A percentile compares a stretch with the other conserved stretches of the same genome.
Conservation (phyloP, 2,329 filamentous ascomycete species). For the Trichocomaceae sp. region DNA sequence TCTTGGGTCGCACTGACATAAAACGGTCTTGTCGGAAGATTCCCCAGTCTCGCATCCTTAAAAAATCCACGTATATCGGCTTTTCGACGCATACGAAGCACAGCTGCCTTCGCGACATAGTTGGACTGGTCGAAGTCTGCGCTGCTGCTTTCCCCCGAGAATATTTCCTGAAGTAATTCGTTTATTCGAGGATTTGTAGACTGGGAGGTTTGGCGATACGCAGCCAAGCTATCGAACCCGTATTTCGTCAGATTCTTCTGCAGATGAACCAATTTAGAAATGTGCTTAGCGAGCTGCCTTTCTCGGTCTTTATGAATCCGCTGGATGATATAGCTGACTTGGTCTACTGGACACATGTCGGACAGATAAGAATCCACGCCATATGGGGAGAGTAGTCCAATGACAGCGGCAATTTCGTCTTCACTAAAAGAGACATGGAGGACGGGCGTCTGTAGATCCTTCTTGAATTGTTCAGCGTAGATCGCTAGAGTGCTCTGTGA, state of each 20-base stretch:
- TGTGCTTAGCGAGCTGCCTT: constrained; percentile 3
- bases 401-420: constrained; percentile 19
- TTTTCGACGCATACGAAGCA: constrained; percentile 16
- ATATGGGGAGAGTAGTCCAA: constrained; percentile 16
- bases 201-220: constrained; percentile 8
- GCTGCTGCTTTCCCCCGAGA: neutral
- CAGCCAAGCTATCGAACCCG: constrained; percentile 8
- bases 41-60: constrained; percentile 17
- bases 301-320: constrained; percentile 8
- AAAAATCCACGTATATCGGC: constrained; percentile 20
- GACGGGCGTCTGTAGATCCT: constrained; percentile 5
- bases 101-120: constrained; percentile 11
- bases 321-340: constrained; percentile 15
- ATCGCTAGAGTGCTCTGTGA: constrained; percentile 12
- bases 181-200: constrained; percentile 2
- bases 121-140: constrained; percentile 3
- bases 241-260: constrained; percentile 9
- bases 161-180: constrained; percentile 7
- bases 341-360: constrained; percentile 19
- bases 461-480: constrained; percentile 12
- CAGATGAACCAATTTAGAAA: constrained; percentile 14
- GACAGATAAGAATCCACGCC: constrained; percentile 5
- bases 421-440: constrained; percentile 24
- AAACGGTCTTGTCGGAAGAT: constrained; percentile 17
- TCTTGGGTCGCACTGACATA: constrained; percentile 11